These are phyloP conservation scores for Rubia yunnanensis DNA, from an alignment of 257 asterid species.

Conservation along the genomic window DNA sequence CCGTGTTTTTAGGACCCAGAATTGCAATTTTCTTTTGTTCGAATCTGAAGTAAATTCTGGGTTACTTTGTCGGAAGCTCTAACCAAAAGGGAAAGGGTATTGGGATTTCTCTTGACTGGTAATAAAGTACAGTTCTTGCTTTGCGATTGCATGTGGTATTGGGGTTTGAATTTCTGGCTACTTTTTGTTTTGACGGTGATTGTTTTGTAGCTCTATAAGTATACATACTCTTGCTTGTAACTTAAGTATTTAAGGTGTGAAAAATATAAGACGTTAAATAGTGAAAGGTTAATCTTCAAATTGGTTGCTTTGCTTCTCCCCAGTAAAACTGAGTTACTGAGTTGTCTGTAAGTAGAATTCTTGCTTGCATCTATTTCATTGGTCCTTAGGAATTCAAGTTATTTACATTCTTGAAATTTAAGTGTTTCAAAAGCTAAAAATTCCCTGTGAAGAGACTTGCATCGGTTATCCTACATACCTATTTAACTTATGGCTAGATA, in stretches of 20 bases:
- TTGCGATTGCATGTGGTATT: not conserved
- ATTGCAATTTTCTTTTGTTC: constrained; percentile 1
- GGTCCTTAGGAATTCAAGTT: not conserved
- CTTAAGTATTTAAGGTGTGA: not conserved
- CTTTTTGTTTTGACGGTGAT: not conserved
- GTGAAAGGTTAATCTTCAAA: not conserved
- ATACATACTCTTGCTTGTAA: not conserved
- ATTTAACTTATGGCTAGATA: not conserved
- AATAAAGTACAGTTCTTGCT: not conserved
- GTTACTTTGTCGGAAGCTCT: not conserved
- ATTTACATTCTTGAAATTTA: not conserved
- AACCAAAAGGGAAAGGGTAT: not conserved
- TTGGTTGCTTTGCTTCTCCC: not conserved
- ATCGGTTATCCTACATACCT: not conserved
- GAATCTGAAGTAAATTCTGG: not conserved
- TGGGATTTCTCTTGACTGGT: not conserved
- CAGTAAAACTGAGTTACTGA: not conserved
- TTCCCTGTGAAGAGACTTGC: not conserved
- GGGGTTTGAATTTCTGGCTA: not conserved
- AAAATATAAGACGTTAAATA: not conserved
- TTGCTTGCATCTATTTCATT: not conserved
- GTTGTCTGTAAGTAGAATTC: not conserved
- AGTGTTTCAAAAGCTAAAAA: not conserved
- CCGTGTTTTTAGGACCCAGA: constrained; percentile 4
- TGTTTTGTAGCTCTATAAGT: not conserved